Evolutionary conservation across 208 protist species (phyloP), one percentile per base, ranked within the genome.

Genomic region (Leishmania arabica): DNA sequence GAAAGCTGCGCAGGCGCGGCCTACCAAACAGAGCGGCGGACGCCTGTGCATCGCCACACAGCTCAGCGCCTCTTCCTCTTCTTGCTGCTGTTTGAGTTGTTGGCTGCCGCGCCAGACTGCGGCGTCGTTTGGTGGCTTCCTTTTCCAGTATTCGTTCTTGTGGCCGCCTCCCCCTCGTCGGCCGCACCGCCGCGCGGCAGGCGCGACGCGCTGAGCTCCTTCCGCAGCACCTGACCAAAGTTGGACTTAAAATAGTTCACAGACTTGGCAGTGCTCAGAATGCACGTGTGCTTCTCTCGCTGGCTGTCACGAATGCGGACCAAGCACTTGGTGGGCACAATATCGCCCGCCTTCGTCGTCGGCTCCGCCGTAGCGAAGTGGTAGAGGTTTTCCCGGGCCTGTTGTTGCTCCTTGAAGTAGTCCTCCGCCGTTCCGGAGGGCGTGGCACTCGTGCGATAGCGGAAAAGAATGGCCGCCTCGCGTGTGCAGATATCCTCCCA

Each of bases 241-340:
- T 95, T 95, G 1, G 90, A 88, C n/a, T 86, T 91, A 71, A 97
- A 91, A 82, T 93, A 89, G 78, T 93, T 93, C 51, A 95, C 86
- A n/a, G 84, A 75, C 86, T 97, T 97, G 15, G 84, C 76, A 17
- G 86, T 85, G 64, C 82, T 78, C 21, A 97, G 68, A 31, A 95
- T 82, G 31, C 86, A 65, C 0, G 93, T 95, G 77, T 92, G 86
- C 74, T 91, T 92, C 65, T 91, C 72, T 5, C 84, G 85, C 77
- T 91, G 87, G 77, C 93, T 97, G 70, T 88, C 87, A n/a, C 89
- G 88, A 54, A 95, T 82, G 17, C 91, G 90, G 21, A 97, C 85
- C 56, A 97, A 88, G 70, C 93, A 97, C 79, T 95, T 95, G 19
- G 90, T 91, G 3, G 84, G 70, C n/a, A 79, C 79, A 19, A 85